Evolutionary conservation across 176 grass and related monocot genomes (phyloP).

Genomic region (Urochloa ruziziensis): DNA sequence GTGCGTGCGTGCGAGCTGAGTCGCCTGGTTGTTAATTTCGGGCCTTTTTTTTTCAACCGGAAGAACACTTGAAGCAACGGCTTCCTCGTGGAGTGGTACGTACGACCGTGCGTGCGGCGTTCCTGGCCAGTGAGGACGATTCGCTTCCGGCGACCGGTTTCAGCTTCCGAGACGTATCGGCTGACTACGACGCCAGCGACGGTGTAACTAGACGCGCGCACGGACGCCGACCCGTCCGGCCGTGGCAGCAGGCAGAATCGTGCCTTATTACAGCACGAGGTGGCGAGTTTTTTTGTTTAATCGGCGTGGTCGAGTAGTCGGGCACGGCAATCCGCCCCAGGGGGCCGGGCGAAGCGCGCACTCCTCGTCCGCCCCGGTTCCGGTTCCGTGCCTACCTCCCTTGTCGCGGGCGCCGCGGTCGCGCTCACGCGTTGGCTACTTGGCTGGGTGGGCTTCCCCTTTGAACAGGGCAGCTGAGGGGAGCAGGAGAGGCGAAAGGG

Average conservation of each 20-base stretch:
- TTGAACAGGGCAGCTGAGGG: conserved; percentile 28
- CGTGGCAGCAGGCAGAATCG: too few species aligned
- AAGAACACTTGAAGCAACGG: conserved; percentile 36
- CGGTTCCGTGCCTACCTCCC: conserved; percentile 11
- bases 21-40: background rate
- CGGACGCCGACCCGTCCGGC: background rate
- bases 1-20: background rate
- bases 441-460: background rate
- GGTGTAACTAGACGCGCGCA: background rate
- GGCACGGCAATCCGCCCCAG: conserved; percentile 22
- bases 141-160: conserved; percentile 42
- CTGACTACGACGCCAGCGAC: background rate
- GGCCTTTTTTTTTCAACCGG: background rate
- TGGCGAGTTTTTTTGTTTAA: background rate
- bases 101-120: too few species aligned
- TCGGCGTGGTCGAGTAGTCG: conserved; percentile 14
- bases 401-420: background rate
- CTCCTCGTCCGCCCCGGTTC: background rate
- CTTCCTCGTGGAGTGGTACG: background rate
- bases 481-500: background rate
- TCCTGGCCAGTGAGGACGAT: background rate
- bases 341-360: background rate
- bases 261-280: too few species aligned
- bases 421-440: background rate
- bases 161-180: conserved; percentile 37